phyloP scores from a whole-genome alignment of 495 filamentous ascomycete genomes.

The Neurospora terricola region DNA sequence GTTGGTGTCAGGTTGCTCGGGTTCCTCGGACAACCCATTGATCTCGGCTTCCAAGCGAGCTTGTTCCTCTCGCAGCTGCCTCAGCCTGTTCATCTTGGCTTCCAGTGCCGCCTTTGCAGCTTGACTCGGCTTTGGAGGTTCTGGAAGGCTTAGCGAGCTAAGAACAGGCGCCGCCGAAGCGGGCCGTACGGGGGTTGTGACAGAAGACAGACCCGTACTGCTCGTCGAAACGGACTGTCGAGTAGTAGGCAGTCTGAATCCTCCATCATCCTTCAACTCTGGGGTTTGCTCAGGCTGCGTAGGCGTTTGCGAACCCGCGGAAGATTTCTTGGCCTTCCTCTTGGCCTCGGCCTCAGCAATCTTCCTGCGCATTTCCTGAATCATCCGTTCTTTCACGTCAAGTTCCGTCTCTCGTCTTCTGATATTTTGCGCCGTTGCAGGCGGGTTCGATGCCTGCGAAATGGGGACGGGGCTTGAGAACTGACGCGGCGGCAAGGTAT shows the following conservation, averaged over 20 bases:
- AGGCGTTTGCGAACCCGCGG: conserved; percentile 14
- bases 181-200: neutral
- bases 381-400: conserved; percentile 54
- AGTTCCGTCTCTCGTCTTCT: conserved; percentile 42
- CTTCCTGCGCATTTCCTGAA: conserved; percentile 61
- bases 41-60: conserved; percentile 50
- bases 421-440: conserved; percentile 7
- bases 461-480: conserved; percentile 28
- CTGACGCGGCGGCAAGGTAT: conserved; percentile 27
- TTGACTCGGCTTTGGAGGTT: conserved; percentile 11
- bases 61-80: conserved; percentile 46
- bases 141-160: conserved; percentile 9
- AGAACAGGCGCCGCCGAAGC: neutral
- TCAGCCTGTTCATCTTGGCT: conserved; percentile 40
- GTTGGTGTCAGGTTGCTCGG: conserved; percentile 41
- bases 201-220: neutral
- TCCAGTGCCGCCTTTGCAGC: conserved; percentile 31
- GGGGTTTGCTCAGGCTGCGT: conserved; percentile 22
- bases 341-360: conserved; percentile 70
- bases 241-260: neutral
- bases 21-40: conserved; percentile 39
- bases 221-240: conserved; percentile 1
- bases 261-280: conserved; percentile 21
- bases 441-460: conserved; percentile 25
- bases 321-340: conserved; percentile 32